Conservation (phyloP, 164 flowering plant species). For the Aristolochia contorta region DNA sequence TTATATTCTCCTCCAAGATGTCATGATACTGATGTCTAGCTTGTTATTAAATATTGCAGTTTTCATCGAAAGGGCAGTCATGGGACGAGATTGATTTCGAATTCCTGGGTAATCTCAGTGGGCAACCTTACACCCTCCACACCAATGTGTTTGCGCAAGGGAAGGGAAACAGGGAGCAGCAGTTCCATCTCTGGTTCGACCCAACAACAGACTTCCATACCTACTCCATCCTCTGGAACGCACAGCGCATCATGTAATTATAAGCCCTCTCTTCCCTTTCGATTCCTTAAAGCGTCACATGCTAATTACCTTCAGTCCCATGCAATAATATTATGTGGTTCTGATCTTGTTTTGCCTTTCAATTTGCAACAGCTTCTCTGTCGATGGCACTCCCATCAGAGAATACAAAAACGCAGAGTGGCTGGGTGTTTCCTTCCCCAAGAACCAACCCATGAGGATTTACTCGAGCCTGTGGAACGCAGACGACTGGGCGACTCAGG, state of each 20-base stretch:
- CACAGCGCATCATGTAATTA: conserved; percentile 5
- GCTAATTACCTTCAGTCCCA: too few relatives aligned
- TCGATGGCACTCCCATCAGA: conserved; percentile 7
- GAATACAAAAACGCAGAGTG: not conserved
- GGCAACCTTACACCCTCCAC: conserved; percentile 12
- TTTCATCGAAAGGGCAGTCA: conserved; percentile 6
- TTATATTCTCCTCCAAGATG: too few relatives aligned
- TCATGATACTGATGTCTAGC: not conserved
- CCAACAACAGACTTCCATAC: conserved; percentile 9
- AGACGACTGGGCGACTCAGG: conserved; percentile 8
- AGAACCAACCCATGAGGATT: conserved; percentile 5
- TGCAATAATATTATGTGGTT: not conserved
- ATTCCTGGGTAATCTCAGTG: conserved; percentile 12
- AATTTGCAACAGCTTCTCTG: conserved; percentile 2
- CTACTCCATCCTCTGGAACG: conserved; percentile 13
- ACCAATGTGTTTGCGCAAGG: conserved; percentile 15
- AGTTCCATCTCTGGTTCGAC: conserved; percentile 15
- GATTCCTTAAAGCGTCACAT: too few relatives aligned
- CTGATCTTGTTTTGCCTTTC: too few relatives aligned
- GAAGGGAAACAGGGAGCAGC: conserved; percentile 14
- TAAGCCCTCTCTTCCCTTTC: too few relatives aligned
- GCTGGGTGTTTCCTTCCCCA: conserved; percentile 4
- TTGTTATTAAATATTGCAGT: not conserved
- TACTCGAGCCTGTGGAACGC: conserved; percentile 7
- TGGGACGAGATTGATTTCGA: conserved; percentile 14